Percentiles rank a stretch among this genome's conserved stretches.
Conservation (phyloP, 495 filamentous ascomycete genomes). For the Talaromyces stipitatus region DNA sequence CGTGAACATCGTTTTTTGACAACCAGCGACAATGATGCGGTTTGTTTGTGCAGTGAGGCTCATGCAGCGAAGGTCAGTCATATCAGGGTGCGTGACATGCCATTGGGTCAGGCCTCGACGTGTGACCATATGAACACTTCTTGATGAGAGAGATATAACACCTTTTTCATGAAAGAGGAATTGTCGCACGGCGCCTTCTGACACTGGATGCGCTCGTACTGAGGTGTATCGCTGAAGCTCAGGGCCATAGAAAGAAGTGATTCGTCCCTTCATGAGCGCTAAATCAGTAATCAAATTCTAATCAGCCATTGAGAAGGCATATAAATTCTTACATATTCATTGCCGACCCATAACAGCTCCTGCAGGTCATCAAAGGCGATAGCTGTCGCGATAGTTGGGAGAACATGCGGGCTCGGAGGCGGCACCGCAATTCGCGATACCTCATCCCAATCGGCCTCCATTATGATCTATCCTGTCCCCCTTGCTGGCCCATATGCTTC, state of each 20-base stretch:
- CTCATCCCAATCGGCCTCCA: slow-evolving; percentile 51
- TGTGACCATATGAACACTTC: slow-evolving; percentile 76
- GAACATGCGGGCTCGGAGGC: slow-evolving; percentile 51
- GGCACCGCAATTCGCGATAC: slow-evolving; percentile 64
- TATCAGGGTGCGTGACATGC: slow-evolving; percentile 71
- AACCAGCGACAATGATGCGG: slow-evolving; percentile 80
- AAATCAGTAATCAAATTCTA: not conserved
- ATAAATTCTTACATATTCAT: slow-evolving; percentile 71
- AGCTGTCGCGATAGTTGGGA: slow-evolving; percentile 59
- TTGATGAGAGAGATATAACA: slow-evolving; percentile 68
- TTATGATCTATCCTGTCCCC: slow-evolving; percentile 7
- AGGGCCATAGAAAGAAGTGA: slow-evolving; percentile 76
- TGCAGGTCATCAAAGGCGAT: slow-evolving; percentile 80
- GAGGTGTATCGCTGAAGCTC: slow-evolving; percentile 77
- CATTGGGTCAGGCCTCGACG: slow-evolving; percentile 76
- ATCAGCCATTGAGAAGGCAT: not conserved
- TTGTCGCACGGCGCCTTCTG: slow-evolving; percentile 69
- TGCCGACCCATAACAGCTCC: slow-evolving; percentile 88
- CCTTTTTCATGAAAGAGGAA: slow-evolving; percentile 81
- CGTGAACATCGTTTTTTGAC: slow-evolving; percentile 78
- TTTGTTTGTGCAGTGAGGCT: slow-evolving; percentile 82
- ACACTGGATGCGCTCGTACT: slow-evolving; percentile 56
- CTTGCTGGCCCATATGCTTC: not conserved
- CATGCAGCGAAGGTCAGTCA: slow-evolving; percentile 85
- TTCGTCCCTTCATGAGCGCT: slow-evolving; percentile 55